A percentile compares a stretch with the other conserved stretches of the same genome.
Evolutionary conservation across 768 basidiomycete genomes (phyloP).

Genomic region (Cantharellus cinnabarinus): DNA sequence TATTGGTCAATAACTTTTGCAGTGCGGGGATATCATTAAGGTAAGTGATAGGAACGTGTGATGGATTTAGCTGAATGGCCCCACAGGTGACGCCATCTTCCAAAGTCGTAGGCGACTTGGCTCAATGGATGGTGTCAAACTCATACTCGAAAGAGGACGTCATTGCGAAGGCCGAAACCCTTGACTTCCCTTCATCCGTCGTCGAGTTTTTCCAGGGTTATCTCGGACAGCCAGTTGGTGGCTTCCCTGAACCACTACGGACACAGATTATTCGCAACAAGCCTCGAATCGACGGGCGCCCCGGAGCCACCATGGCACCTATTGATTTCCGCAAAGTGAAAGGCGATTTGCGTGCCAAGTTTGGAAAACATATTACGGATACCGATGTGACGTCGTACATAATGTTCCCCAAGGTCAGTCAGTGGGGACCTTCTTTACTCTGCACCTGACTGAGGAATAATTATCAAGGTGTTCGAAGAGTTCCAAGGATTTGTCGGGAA

Average conservation of each 20-base stretch:
- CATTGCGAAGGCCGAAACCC: constrained; percentile 58
- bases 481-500: constrained; percentile 88
- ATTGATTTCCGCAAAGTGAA: constrained; percentile 95
- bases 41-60: constrained; percentile 13
- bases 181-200: constrained; percentile 95
- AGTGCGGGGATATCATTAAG: constrained; percentile 98
- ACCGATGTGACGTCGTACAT: constrained; percentile 85
- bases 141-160: constrained; percentile 74
- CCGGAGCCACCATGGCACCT: constrained; percentile 71
- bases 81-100: constrained; percentile 85
- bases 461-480: constrained; percentile 76
- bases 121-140: constrained; percentile 98
- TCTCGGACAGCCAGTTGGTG: constrained; percentile 92
- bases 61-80: not conserved
- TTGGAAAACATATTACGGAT: constrained; percentile 87
- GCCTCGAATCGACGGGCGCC: constrained; percentile 81
- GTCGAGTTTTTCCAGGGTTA: constrained; percentile 99
- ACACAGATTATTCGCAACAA: constrained; percentile 82
- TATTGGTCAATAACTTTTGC: not conserved
- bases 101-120: constrained; percentile 97
- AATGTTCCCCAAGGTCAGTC: constrained; percentile 87
- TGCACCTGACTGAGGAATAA: not conserved
- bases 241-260: constrained; percentile 95
- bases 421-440: not conserved
- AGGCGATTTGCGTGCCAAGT: constrained; percentile 77